Evolutionary conservation across 495 filamentous ascomycete species (phyloP).

Genomic region (Daldinia loculata): DNA sequence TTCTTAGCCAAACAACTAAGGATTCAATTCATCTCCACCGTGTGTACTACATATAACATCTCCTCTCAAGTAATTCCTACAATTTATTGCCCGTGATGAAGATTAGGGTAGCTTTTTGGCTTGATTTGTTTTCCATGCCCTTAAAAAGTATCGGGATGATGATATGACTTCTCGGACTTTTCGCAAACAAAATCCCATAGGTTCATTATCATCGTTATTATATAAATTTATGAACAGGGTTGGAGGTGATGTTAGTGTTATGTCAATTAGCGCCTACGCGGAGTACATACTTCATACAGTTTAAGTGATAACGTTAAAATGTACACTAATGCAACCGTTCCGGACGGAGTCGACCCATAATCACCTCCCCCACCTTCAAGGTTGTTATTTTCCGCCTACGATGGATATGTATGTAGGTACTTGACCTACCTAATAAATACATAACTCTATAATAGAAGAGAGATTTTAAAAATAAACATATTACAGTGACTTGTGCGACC

Average conservation of each 20-base stretch:
- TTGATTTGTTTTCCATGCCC: neutral
- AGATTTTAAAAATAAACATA: slow-evolving; percentile 8
- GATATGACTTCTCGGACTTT: slow-evolving; percentile 12
- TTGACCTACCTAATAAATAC: neutral
- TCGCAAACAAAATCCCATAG: slow-evolving; percentile 6
- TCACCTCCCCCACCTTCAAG: slow-evolving; percentile 12
- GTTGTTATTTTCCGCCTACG: slow-evolving; percentile 6
- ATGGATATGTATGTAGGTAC: neutral
- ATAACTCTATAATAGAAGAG: neutral
- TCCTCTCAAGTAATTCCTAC: neutral
- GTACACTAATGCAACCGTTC: slow-evolving; percentile 14
- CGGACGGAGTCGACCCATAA: slow-evolving; percentile 11
- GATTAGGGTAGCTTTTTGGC: neutral
- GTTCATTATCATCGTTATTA: neutral
- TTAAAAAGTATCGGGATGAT: slow-evolving; percentile 15
- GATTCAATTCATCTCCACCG: neutral
- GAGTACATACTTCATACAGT: slow-evolving; percentile 25
- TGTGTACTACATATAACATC: slow-evolving; percentile 10
- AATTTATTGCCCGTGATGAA: neutral
- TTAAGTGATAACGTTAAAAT: slow-evolving; percentile 33
- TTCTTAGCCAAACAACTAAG: neutral
- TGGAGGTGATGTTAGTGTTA: slow-evolving; percentile 9
- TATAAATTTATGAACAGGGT: slow-evolving; percentile 30
- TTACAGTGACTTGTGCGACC: slow-evolving; percentile 28
- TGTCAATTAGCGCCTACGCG: slow-evolving; percentile 15